Evolutionary conservation across 345 rosid genomes (phyloP).

Genomic region (Kernera saxatilis): DNA sequence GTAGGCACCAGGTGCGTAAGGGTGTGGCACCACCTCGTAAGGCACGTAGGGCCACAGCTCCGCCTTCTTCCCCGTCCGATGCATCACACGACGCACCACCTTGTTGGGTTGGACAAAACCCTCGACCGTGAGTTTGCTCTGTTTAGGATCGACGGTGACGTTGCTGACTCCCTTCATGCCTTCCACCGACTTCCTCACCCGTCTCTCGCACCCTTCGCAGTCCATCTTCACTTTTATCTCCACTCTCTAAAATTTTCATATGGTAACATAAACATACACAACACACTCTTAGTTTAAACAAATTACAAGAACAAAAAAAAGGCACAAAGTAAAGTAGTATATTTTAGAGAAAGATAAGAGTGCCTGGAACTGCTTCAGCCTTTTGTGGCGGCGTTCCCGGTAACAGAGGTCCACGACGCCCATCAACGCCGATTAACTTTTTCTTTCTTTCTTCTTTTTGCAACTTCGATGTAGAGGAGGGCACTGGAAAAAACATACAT

Average conservation of each 20-base stretch:
- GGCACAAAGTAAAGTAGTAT: background rate
- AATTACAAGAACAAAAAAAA: background rate
- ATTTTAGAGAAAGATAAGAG: background rate
- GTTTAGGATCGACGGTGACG: conserved; percentile 57
- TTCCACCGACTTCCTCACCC: conserved; percentile 56
- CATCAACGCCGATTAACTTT: conserved; percentile 12
- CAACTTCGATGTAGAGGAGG: background rate
- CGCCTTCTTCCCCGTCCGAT: conserved; percentile 34
- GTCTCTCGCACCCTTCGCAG: conserved; percentile 74
- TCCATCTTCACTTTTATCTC: conserved; percentile 49
- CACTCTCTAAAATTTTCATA: conserved; percentile 47
- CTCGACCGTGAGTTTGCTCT: conserved; percentile 52
- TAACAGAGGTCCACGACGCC: conserved; percentile 16
- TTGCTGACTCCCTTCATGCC: conserved; percentile 60
- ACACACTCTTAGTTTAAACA: background rate
- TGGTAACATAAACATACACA: background rate
- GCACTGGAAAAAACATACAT: background rate
- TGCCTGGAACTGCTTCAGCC: conserved; percentile 32
- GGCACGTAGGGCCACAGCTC: conserved; percentile 40
- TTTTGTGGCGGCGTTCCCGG: conserved; percentile 17
- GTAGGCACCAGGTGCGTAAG: conserved; percentile 34
- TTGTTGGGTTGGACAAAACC: conserved; percentile 62
- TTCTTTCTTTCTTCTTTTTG: background rate
- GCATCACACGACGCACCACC: conserved; percentile 31
- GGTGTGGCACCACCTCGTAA: conserved; percentile 34